Evolutionary conservation across 208 protist genomes (phyloP).

Genomic region (Trypanosoma mega): DNA sequence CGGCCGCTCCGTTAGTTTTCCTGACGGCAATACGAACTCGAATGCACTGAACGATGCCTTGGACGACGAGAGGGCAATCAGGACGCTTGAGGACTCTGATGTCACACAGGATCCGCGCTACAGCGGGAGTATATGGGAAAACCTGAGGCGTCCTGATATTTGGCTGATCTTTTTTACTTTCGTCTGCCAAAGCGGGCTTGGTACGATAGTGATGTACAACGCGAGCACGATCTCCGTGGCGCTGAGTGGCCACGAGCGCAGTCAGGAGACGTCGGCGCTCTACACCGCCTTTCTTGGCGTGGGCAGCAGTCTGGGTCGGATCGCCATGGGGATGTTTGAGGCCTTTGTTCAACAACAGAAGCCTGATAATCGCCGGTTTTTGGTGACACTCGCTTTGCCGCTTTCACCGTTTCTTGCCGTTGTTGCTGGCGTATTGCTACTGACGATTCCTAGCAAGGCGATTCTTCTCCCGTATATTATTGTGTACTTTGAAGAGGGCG

Average conservation of each 20-base stretch:
- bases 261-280: constrained; percentile 36
- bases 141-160: constrained; percentile 35
- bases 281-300: constrained; percentile 71
- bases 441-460: constrained; percentile 53
- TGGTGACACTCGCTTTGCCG: constrained; percentile 51
- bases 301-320: constrained; percentile 52
- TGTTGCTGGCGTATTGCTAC: constrained; percentile 53
- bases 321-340: constrained; percentile 62
- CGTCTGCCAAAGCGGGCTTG: constrained; percentile 49
- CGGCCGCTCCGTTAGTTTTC: background rate
- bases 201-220: constrained; percentile 66
- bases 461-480: constrained; percentile 68
- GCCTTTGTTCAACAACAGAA: constrained; percentile 61
- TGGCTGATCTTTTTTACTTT: constrained; percentile 57
- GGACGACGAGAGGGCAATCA: background rate
- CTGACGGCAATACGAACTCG: background rate
- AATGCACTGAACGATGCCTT: constrained; percentile 9
- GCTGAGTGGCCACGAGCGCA: constrained; percentile 41
- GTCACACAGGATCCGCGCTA: constrained; percentile 52
- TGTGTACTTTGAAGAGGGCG: constrained; percentile 59
- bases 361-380: constrained; percentile 36
- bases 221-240: constrained; percentile 65
- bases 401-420: constrained; percentile 46
- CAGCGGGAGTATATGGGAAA: constrained; percentile 38
- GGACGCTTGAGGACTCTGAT: background rate